Base-by-base conservation (phyloP, 192 early-diverging fungal genomes). In the Phlyctochytrium bullatum region DNA sequence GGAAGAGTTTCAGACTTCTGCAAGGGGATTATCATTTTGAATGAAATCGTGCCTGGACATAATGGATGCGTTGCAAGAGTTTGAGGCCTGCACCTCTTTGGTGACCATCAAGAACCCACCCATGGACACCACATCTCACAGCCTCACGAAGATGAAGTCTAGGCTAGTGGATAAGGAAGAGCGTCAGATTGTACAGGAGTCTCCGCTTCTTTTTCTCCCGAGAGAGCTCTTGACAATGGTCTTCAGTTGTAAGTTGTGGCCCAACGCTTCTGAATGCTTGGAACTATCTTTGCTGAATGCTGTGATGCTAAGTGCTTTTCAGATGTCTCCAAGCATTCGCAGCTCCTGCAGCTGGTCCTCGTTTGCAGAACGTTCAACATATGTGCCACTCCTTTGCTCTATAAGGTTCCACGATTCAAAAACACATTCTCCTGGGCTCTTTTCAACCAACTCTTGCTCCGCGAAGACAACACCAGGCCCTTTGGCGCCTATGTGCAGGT, bases 401-500 rank as follows among this genome's bases (percentile, higher is more conserved):
- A 73, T 69, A 35, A 64, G 53, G 24, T 12, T 16, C 68, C 68
- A 20, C 17, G 51, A n/a, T 69, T 71, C 12, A 20, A 33, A 20
- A 24, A n/a, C 63, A 71, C 69, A 17, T 71, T 71, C 34, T n/a
- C n/a, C 20, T 71, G 67, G 68, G 69, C 69, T 14, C 65, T 68
- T 27, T 71, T 71, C 33, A 40, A 53, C 30, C 69, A 71, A 34
- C 57, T 64, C 10, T 23, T 71, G 6, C 69, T 52, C 16, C 68
- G 68, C 12, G 25, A 47, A 2, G 20, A 71, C 2, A 70, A 70
- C 31, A 69, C 27, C 2, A 61, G 65, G 20, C 28, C 28, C n/a
- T 70, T 70, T 65, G 68, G 68, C 25, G 20, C 24, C 24, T 70
- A 31, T 23, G 68, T 70, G 17, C 65, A 70, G 53, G 67, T n/a